These are phyloP conservation scores for Mortierella sp. DNA, from an alignment of 371 early-diverging fungal species.

Conservation along the genomic window DNA sequence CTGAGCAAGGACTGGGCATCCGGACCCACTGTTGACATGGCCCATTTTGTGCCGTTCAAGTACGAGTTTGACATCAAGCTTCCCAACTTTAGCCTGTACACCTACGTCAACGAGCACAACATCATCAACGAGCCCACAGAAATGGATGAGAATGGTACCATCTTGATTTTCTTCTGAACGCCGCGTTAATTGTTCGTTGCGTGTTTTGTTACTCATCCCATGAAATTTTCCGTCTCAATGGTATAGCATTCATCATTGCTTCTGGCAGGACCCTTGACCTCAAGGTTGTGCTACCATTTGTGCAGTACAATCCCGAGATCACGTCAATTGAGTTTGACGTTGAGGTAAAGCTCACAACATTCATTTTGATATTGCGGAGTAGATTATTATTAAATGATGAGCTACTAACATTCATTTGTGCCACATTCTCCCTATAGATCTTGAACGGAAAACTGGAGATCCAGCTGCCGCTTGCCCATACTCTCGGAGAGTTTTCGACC, in stretches of 20 bases:
- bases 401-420: neutral
- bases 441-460: conserved; percentile 65
- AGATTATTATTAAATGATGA: neutral
- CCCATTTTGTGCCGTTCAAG: conserved; percentile 79
- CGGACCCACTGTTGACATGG: conserved; percentile 65
- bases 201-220: neutral
- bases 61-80: conserved; percentile 71
- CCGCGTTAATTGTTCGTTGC: neutral
- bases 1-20: conserved; percentile 81
- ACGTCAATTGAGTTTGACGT: conserved; percentile 71
- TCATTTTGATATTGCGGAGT: neutral
- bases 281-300: conserved; percentile 70
- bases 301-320: conserved; percentile 70
- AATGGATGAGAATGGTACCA: conserved; percentile 82
- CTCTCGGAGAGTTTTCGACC: conserved; percentile 76
- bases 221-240: neutral
- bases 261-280: conserved; percentile 61
- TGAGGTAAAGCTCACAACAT: conserved; percentile 47
- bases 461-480: conserved; percentile 78
- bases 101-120: conserved; percentile 88
- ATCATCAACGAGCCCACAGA: conserved; percentile 84
- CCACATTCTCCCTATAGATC: conserved; percentile 49
- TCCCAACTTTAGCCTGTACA: conserved; percentile 67
- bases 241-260: conserved; percentile 72
- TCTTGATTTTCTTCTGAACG: neutral